Base-by-base conservation (phyloP, 1,284 basidiomycete genomes). In the Apiotrichum gamsii region DNA sequence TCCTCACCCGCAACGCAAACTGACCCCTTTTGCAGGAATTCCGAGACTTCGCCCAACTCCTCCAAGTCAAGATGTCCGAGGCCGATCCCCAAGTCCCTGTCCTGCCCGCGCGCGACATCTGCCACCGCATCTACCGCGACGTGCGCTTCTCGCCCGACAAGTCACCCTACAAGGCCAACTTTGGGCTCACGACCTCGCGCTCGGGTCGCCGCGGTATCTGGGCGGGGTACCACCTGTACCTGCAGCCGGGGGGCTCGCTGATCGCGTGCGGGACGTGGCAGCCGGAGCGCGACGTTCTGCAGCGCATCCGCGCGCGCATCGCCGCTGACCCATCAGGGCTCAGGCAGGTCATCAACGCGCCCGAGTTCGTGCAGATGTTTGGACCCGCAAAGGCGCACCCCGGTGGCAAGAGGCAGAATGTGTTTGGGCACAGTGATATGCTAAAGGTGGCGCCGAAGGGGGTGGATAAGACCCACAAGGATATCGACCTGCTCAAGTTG, bases 361-460 rank as follows among this genome's bases (percentile, higher is more conserved):
- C 82, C 1, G 76, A 75, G 13, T 93, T 93, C 57, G 82, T 84
- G 13, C 70, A 77, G 32, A 74, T 80, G 55, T 91, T 90, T 59
- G 90, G 90, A 1, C 73, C 80, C 44, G 76, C 87, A 1, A 75
- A 74, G 37, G 81, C 82, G 1, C 75, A 80, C 59, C 74, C 79
- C 5, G 77, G 82, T 38, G 84, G 85, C 28, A 65, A 75, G 47
- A 72, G 81, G 41, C 78, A 80, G 62, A 90, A 79, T 63, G 80
- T 93, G 3, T 91, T 89, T 68, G 89, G 89, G 0, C 68, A 70
- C 48, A 84, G 87, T 4, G 88, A 88, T 59, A 82, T 87, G 62
- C 74, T 91, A 40, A 93, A 91, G 71, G 80, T 81, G 3, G 87
- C 89, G 10, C 89, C 89, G 1, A 91, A 91, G 64, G 90, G 90